These are phyloP conservation scores for Mucor ambiguus DNA, from an alignment of 371 early-diverging fungal genomes.

Conservation along the genomic window DNA sequence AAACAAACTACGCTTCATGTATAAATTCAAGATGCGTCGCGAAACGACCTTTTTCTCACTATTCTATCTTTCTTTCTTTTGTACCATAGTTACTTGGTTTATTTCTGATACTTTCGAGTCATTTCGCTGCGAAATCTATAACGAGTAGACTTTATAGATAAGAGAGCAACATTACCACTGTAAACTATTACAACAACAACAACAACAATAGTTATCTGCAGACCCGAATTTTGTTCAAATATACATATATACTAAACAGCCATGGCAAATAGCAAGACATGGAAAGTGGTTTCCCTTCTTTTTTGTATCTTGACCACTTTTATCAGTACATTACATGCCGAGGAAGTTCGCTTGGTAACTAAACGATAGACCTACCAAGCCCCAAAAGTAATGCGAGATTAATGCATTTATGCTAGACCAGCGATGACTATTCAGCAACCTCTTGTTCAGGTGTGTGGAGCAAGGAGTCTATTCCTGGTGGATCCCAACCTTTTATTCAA, in stretches of 20 bases:
- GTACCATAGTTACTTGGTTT: not conserved
- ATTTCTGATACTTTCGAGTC: not conserved
- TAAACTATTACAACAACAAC: not conserved
- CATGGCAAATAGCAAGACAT: constrained; percentile 5
- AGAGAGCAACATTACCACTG: not conserved
- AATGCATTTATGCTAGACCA: constrained; percentile 29
- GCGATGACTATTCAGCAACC: constrained; percentile 46
- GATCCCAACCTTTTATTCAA: constrained; percentile 46
- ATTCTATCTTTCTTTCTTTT: not conserved
- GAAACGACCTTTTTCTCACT: not conserved
- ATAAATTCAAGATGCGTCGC: constrained; percentile 5
- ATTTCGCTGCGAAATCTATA: not conserved
- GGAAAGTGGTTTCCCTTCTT: not conserved
- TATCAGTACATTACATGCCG: constrained; percentile 6
- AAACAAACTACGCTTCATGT: not conserved
- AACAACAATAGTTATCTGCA: not conserved
- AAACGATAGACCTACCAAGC: not conserved
- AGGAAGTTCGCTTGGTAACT: constrained; percentile 21
- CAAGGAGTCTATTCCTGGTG: constrained; percentile 48
- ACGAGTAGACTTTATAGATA: not conserved
- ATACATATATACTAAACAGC: not conserved
- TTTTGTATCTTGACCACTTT: constrained; percentile 6
- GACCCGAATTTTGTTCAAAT: not conserved
- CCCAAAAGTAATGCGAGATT: not conserved
- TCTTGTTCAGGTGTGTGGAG: constrained; percentile 57